Evolutionary conservation across 495 filamentous ascomycete species (phyloP), one percentile per base, ranked within the genome.

Genomic region (Cladorrhinum samala): DNA sequence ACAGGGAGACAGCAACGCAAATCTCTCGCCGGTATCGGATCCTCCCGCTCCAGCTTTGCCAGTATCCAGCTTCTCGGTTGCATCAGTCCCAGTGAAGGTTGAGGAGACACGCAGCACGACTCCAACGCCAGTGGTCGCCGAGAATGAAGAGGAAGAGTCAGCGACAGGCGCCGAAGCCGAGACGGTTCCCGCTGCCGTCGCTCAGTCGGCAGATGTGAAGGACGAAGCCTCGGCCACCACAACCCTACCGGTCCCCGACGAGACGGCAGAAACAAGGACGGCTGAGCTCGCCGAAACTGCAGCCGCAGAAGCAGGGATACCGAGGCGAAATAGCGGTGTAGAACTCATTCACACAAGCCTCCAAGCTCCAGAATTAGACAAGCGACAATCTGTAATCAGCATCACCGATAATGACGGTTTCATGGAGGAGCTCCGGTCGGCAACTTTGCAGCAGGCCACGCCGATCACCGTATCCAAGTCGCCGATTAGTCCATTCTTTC

Each of bases 351-450:
- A 75, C 48, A 78, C 76, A 4, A 69, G 74, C 45, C 37, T 77
- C 20, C 50, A 58, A 42, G 61, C 53, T 30, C 43, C 62, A 9
- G 68, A 71, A 16, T 68, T 64, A 39, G 81, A 79, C 19, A 73
- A 69, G 21, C 73, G 81, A 20, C 75, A 77, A 55, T 82, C 83
- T 2, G 78, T 85, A 56, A 80, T 83, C 59, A 80, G 83, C 59
- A 79, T 84, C 51, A 78, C 81, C 25, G 91, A 88, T 6, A 88
- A 94, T 66, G 89, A 95, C 67, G 88, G 84, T 27, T 85, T 95
- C 58, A 87, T 95, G 83, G 87, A 93, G 53, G 89, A 96, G 73
- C 73, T 95, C 47, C 87, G 87, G 56, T 86, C 81, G 33, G 90
- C 89, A 27, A 89, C 83, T 2, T 70, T 95, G 16, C 81, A 95